Evolutionary conservation across 805 yeast genomes (phyloP).

Genomic region (Kodamaea leandrae): DNA sequence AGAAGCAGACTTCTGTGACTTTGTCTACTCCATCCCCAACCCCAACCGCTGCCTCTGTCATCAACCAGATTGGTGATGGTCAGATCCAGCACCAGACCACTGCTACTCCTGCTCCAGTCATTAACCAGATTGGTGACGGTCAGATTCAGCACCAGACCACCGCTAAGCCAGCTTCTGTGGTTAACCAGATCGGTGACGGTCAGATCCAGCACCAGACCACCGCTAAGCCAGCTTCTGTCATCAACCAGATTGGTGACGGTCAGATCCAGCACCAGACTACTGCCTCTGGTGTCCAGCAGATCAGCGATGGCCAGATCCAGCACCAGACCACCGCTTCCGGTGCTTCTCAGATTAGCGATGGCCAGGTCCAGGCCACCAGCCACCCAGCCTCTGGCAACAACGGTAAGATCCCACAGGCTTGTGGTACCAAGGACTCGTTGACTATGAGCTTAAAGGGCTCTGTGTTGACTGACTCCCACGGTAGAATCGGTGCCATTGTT

Average conservation of each 20-base stretch:
- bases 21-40: conserved; percentile 32
- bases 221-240: conserved; percentile 28
- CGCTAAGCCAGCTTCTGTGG: conserved; percentile 20
- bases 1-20: conserved; percentile 29
- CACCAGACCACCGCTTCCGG: conserved; percentile 26
- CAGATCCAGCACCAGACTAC: conserved; percentile 27
- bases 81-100: conserved; percentile 43
- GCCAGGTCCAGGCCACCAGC: conserved; percentile 29
- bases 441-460: conserved; percentile 52
- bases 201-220: conserved; percentile 41
- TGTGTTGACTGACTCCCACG: conserved; percentile 54
- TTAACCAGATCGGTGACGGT: conserved; percentile 47
- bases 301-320: conserved; percentile 39
- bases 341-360: conserved; percentile 29
- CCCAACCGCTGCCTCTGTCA: conserved; percentile 22
- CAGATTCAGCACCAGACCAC: conserved; percentile 27
- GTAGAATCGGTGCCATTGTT: conserved; percentile 76
- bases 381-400: conserved; percentile 25
- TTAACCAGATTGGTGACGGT: conserved; percentile 26
- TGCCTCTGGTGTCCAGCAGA: conserved; percentile 35
- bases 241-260: conserved; percentile 41
- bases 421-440: conserved; percentile 36
- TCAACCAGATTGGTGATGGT: conserved; percentile 47
- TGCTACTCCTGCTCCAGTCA: conserved; percentile 19
- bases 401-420: conserved; percentile 27